A percentile compares a stretch with the other conserved stretches of the same genome.
Conservation (phyloP, 129 eudicot genomes). For the Cynara cardunculus region DNA sequence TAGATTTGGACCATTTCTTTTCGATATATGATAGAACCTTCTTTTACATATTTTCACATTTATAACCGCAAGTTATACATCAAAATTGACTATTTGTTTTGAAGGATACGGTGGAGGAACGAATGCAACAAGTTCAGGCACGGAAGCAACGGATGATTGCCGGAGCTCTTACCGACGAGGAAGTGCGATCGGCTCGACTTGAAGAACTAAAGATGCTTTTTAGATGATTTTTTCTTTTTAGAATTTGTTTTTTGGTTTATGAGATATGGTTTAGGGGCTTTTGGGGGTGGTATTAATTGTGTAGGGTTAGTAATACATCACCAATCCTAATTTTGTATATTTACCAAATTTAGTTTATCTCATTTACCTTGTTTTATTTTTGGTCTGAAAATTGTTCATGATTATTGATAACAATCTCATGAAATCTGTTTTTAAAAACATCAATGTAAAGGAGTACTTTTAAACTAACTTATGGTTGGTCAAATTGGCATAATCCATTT, state of each 20-base stretch:
- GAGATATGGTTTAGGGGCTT: not conserved
- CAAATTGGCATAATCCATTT: too few species aligned
- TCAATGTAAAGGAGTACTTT: too few species aligned
- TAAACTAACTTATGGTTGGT: too few species aligned
- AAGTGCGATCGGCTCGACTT: conserved; percentile 66
- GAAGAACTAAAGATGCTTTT: conserved; percentile 86
- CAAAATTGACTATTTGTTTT: not conserved
- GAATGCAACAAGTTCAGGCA: conserved; percentile 83
- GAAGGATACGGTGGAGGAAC: conserved; percentile 71
- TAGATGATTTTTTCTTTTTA: conserved; percentile 20
- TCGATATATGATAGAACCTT: too few species aligned
- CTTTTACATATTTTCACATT: not conserved
- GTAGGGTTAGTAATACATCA: not conserved
- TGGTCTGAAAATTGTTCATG: not conserved
- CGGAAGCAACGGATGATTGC: conserved; percentile 81
- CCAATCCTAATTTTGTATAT: conserved; percentile 17
- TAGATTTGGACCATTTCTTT: not conserved
- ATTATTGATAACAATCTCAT: not conserved
- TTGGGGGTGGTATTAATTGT: conserved; percentile 9
- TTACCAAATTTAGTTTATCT: not conserved
- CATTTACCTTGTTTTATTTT: not conserved
- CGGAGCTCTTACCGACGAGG: conserved; percentile 81
- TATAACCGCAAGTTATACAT: not conserved
- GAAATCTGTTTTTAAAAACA: too few species aligned
- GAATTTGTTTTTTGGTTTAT: not conserved